Evolutionary conservation across 331 rosid genomes (phyloP), one percentile per base, ranked within the genome.

Genomic region (Telfairia occidentalis): DNA sequence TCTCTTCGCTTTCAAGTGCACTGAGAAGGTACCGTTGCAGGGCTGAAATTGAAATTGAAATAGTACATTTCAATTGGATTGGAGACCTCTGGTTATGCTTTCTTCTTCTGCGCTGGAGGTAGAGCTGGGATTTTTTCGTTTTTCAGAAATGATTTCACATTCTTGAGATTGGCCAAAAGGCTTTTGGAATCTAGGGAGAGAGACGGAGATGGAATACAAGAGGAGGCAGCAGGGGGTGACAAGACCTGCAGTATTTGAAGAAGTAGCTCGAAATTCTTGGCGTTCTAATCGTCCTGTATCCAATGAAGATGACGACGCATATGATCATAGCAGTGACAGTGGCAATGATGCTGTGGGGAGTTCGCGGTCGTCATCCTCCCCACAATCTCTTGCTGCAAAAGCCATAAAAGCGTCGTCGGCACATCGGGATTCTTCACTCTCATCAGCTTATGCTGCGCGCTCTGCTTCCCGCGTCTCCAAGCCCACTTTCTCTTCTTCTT

Each of bases 341-440:
- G 42, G 53, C 11, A 61, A 76, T 59, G 79, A 72, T 52, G 84
- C 74, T 35, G 32, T 57, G 9, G 79, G 72, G 15, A 69, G 55
- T 42, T 78, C 83, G 32, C 70, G 15, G 1, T 58, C 85, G 11
- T 83, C 87, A 19, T 57, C 79, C 11, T 78, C 92, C 5, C 74
- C 80, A 26, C 76, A 89, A 64, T 88, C 97, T 12, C 96, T 94
- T 6, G 98, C 98, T 8, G 98, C 98, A 2, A 94, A 90, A 82
- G 98, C 97, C 34, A 91, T 94, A 3, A 84, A 90, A 82, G 96
- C 97, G n/a, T 94, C 98, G 38, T 94, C 98, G 28, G 90, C 98
- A 0, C 86, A 91, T 34, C 90, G 96, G 5, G 98, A 88, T 74
- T 89, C 96, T 46, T 91, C 98, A 6, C 87, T 91, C 26, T 94